Evolutionary conservation across 306 rosid genomes (phyloP).

Genomic region (Ochetophila trinervis): DNA sequence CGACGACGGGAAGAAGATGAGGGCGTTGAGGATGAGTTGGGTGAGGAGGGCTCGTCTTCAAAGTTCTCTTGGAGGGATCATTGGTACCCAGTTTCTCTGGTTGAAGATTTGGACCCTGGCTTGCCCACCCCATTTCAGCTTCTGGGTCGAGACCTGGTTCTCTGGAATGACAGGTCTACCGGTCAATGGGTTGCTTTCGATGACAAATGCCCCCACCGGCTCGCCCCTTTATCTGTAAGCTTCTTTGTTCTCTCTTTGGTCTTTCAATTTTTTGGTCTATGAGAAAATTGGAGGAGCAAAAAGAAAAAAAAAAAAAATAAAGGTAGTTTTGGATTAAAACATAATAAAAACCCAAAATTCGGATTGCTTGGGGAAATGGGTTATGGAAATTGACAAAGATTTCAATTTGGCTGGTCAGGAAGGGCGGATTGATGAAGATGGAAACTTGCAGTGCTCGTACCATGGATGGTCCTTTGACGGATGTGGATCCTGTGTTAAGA

Average conservation of each 20-base stretch:
- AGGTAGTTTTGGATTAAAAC: not conserved
- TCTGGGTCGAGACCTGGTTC: conserved; percentile 81
- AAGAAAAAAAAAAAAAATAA: no score
- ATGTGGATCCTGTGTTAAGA: conserved; percentile 74
- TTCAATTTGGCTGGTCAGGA: conserved; percentile 51
- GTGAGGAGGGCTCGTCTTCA: conserved; percentile 48
- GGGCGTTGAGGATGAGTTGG: conserved; percentile 38
- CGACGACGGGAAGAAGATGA: conserved; percentile 14
- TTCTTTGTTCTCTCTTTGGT: not conserved
- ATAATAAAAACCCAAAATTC: not conserved
- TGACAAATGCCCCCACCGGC: conserved; percentile 95
- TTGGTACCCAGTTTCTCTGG: conserved; percentile 96
- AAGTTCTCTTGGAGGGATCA: conserved; percentile 92
- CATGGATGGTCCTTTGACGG: conserved; percentile 98
- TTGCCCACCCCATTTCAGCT: conserved; percentile 90
- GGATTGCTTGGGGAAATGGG: not conserved
- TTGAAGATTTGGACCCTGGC: conserved; percentile 76
- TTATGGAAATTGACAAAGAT: not conserved
- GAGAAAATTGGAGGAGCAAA: conserved; percentile 21
- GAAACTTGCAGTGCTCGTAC: conserved; percentile 93
- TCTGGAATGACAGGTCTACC: conserved; percentile 67
- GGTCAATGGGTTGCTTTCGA: conserved; percentile 86
- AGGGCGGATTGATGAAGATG: conserved; percentile 89
- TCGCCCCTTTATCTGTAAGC: conserved; percentile 91
- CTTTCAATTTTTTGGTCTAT: not conserved